Evolutionary conservation across 202 grass and related monocot genomes (phyloP).

Genomic region (Miscanthus sacchariflorus): DNA sequence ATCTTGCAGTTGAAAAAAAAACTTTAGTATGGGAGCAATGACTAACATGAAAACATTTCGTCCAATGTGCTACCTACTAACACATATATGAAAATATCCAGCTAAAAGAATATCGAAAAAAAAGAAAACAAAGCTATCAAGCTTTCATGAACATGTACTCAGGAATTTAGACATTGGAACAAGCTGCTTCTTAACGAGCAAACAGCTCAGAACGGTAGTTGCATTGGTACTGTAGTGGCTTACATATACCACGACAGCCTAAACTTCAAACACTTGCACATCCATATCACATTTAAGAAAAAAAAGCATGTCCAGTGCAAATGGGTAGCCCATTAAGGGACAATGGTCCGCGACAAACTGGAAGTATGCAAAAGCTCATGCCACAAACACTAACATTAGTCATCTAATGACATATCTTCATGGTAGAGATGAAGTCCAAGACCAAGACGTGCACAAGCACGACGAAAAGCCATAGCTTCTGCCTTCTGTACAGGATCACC

Average conservation of each 20-base stretch:
- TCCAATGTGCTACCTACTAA: slow-evolving; percentile 18
- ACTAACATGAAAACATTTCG: not conserved
- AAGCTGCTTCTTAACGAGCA: slow-evolving; percentile 26
- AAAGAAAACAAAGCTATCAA: slow-evolving; percentile 8
- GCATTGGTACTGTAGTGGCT: slow-evolving; percentile 37
- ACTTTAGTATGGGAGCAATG: slow-evolving; percentile 12
- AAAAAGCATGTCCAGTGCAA: slow-evolving; percentile 35
- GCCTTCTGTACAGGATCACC: slow-evolving; percentile 97
- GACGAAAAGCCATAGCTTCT: slow-evolving; percentile 96
- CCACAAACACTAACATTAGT: slow-evolving; percentile 36
- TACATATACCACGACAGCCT: slow-evolving; percentile 51
- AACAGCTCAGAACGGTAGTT: slow-evolving; percentile 30
- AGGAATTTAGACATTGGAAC: slow-evolving; percentile 32
- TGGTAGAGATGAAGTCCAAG: slow-evolving; percentile 98
- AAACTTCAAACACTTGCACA: slow-evolving; percentile 35
- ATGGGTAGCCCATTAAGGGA: slow-evolving; percentile 25
- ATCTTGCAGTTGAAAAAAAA: slow-evolving; percentile 10
- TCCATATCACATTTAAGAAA: slow-evolving; percentile 39
- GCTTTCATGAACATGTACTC: slow-evolving; percentile 25
- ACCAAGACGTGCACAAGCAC: slow-evolving; percentile 95
- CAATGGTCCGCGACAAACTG: not conserved
- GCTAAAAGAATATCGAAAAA: slow-evolving; percentile 12
- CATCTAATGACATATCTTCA: slow-evolving; percentile 80
- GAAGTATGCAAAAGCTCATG: slow-evolving; percentile 35
- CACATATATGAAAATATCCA: not conserved